Percentiles rank a stretch among this genome's conserved stretches.
phyloP scores from a whole-genome alignment of 2,329 filamentous ascomycete species.

The Fusarium tanahbumbuense region DNA sequence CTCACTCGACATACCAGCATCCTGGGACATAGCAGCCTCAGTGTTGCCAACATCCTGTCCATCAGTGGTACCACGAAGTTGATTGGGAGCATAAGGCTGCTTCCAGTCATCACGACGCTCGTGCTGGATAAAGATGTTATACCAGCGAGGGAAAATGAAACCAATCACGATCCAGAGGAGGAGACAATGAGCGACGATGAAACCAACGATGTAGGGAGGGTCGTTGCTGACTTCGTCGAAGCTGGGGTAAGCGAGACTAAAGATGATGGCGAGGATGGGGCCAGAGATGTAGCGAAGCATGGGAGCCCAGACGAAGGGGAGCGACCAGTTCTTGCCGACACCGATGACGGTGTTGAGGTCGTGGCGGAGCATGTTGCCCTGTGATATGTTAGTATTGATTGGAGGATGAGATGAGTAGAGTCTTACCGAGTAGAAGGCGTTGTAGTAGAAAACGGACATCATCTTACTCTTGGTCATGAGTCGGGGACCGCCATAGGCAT shows the following conservation, averaged over 20 bases:
- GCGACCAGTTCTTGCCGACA: not conserved
- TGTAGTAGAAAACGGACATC: not conserved
- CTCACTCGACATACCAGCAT: no score
- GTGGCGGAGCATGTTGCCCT: not conserved
- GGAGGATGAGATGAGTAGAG: accelerated
- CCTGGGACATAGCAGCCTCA: no score
- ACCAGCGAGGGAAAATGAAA: not conserved
- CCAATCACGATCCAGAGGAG: not conserved
- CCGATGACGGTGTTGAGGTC: not conserved
- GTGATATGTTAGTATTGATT: accelerated
- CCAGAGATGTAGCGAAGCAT: not conserved
- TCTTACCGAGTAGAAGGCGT: not conserved
- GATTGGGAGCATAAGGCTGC: not conserved
- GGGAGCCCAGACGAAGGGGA: not conserved
- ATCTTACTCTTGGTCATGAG: not conserved
- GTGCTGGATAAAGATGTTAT: not conserved
- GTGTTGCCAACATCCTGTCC: no score
- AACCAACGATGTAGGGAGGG: not conserved
- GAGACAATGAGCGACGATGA: accelerated
- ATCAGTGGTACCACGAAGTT: no score
- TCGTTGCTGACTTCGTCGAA: not conserved
- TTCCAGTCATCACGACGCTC: not conserved
- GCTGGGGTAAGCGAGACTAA: not conserved
- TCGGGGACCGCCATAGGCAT: not conserved
- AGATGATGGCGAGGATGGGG: not conserved